Base-by-base conservation (phyloP, 306 rosid species). In the Hippophae tibetana region DNA sequence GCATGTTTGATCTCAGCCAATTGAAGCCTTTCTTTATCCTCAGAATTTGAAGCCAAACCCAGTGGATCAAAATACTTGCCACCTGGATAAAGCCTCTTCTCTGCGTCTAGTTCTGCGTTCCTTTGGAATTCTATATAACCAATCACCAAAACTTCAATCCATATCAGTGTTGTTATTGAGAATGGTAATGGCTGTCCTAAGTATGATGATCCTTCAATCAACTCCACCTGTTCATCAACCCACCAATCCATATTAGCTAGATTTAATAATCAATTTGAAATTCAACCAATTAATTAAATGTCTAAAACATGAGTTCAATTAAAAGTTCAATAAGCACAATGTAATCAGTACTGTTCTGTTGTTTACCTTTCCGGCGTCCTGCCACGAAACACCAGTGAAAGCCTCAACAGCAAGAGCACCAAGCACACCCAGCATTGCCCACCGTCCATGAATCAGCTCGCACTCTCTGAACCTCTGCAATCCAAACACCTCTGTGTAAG, bases 371-470 rank as follows among this genome's bases (percentile, higher is more conserved):
- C 96, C 96, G 9, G 96, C 94, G 71, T 88, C 94, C 55, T 85
- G 96, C 96, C 96, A 88, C 3, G 96, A 61, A 43, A 88, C 89
- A 0, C 96, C 94, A 2, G 94, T 80, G 65, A 84, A 68, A 2
- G 73, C 89, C 56, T 88, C 96, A 43, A 88, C 94, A 10, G 94
- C 73, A 42, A 88, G 61, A 7, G 94, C 96, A 40, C 96, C 96
- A 38, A 87, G 87, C n/a, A 82, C 57, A 7, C 89, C 96, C 27
- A 88, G 70, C 96, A 88, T 84, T 3, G 94, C 96, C 96, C 94
- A 88, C 70, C 86, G 72, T 43, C 89, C 96, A 52, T 88, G 96
- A 42, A 88, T 88, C 55, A 84, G 13, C 67, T 88, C 94, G 9
- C 94, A 88, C 60, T 88, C 94, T 1, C 90, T 74, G 74, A 88